These are phyloP conservation scores for Candida nitratophila DNA, from an alignment of 805 yeast genomes.

Conservation along the genomic window DNA sequence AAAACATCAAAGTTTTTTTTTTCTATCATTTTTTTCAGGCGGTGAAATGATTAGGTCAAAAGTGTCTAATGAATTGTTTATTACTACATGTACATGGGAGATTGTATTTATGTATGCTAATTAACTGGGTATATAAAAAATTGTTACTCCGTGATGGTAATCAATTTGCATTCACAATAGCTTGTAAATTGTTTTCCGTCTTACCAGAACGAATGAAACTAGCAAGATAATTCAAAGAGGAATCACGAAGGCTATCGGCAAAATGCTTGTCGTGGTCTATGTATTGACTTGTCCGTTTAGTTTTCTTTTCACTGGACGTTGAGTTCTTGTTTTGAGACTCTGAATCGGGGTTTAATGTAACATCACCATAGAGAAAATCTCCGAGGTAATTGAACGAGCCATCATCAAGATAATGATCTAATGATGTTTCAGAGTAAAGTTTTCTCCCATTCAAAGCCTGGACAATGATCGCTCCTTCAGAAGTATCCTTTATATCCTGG, in stretches of 20 bases:
- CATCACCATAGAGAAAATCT: slow-evolving; percentile 23
- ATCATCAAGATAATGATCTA: slow-evolving; percentile 5
- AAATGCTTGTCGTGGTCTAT: slow-evolving; percentile 17
- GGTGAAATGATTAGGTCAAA: too few species aligned
- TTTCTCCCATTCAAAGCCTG: slow-evolving; percentile 9
- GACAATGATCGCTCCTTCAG: slow-evolving; percentile 14
- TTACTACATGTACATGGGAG: too few species aligned
- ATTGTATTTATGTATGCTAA: too few species aligned
- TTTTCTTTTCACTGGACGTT: not conserved
- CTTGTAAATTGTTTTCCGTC: slow-evolving; percentile 11
- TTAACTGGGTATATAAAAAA: too few species aligned
- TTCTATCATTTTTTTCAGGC: not conserved
- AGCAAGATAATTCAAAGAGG: slow-evolving; percentile 31
- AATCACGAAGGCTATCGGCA: slow-evolving; percentile 18
- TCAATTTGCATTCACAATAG: not conserved
- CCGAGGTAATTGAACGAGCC: slow-evolving; percentile 41
- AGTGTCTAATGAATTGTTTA: too few species aligned
- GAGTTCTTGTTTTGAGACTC: too few species aligned
- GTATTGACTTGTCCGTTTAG: slow-evolving; percentile 3
- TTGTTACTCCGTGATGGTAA: too few species aligned
- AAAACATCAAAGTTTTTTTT: too few species aligned
- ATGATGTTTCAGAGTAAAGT: slow-evolving; percentile 9
- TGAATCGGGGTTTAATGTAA: not conserved
- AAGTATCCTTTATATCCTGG: slow-evolving; percentile 12
- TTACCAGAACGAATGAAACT: slow-evolving; percentile 22